phyloP scores from a whole-genome alignment of 352 stramenopile species.

The Globisporangium solare region DNA sequence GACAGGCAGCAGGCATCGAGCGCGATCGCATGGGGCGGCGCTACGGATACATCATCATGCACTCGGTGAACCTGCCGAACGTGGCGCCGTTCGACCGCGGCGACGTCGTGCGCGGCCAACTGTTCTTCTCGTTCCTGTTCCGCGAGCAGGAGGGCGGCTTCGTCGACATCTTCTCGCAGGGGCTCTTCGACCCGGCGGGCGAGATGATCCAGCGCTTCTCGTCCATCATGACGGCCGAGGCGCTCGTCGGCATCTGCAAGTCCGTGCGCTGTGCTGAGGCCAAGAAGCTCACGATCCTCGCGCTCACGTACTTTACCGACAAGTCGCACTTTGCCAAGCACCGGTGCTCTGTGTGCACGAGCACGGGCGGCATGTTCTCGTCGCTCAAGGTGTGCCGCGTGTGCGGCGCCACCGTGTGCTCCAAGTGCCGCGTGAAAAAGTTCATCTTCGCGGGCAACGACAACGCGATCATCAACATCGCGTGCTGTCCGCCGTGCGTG shows the following conservation, averaged over 20 bases:
- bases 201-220: constrained; percentile 23
- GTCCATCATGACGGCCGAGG: constrained; percentile 20
- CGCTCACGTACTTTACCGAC: constrained; percentile 7
- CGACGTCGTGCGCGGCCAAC: constrained; percentile 21
- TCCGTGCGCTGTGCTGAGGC: constrained; percentile 32
- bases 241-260: constrained; percentile 24
- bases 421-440: constrained; percentile 6
- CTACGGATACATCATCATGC: constrained; percentile 30
- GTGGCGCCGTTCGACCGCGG: constrained; percentile 24
- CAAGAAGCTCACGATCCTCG: constrained; percentile 44
- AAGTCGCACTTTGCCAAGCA: constrained; percentile 7
- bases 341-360: constrained; percentile 10
- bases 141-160: constrained; percentile 28
- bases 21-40: constrained; percentile 22
- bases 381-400: constrained; percentile 3
- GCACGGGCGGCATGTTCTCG: constrained; percentile 1
- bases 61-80: constrained; percentile 32
- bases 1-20: not conserved
- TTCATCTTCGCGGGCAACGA: constrained; percentile 9
- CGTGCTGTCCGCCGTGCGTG: constrained; percentile 12
- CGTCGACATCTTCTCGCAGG: constrained; percentile 35
- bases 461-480: constrained; percentile 4
- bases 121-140: constrained; percentile 26
- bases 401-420: constrained; percentile 6
- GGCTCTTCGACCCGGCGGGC: constrained; percentile 31